A percentile compares a stretch with the other conserved stretches of the same genome.
Conservation (phyloP, 2,329 filamentous ascomycete genomes). For the Xylariomycetidae sp. region DNA sequence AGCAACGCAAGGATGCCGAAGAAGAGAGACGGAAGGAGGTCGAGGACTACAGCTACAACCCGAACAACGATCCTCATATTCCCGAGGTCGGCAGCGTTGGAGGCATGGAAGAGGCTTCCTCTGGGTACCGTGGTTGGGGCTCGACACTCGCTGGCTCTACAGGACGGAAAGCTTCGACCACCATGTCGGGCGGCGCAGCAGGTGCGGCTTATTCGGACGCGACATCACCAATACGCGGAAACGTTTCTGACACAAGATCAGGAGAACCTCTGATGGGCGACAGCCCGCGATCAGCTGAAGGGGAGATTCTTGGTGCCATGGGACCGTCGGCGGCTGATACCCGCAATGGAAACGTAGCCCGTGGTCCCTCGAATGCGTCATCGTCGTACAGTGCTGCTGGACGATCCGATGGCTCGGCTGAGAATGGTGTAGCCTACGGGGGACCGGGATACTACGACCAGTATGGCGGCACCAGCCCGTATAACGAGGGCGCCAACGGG, state of each 20-base stretch:
- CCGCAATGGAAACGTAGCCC: constrained; percentile 64
- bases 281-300: constrained; percentile 55
- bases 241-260: constrained; percentile 62
- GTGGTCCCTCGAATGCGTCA: constrained; percentile 90
- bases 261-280: constrained; percentile 58
- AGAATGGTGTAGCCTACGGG: constrained; percentile 43
- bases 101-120: constrained; percentile 56
- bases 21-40: constrained; percentile 92
- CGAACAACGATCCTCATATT: constrained; percentile 87
- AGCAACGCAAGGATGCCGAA: constrained; percentile 75
- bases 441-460: constrained; percentile 51
- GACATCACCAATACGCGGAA: constrained; percentile 60
- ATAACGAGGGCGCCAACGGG: constrained; percentile 38
- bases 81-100: constrained; percentile 39
- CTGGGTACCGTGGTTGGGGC: constrained; percentile 93
- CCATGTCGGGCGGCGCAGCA: constrained; percentile 68
- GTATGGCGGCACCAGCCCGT: constrained; percentile 53
- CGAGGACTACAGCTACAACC: constrained; percentile 95
- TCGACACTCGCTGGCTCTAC: constrained; percentile 63
- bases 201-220: constrained; percentile 67
- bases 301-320: constrained; percentile 77
- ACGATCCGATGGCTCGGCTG: constrained; percentile 62
- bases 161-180: constrained; percentile 81
- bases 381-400: constrained; percentile 85
- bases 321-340: constrained; percentile 65